Evolutionary conservation across 2,329 filamentous ascomycete species (phyloP), one percentile per base, ranked within the genome.

Genomic region (Epichloe hybrida): DNA sequence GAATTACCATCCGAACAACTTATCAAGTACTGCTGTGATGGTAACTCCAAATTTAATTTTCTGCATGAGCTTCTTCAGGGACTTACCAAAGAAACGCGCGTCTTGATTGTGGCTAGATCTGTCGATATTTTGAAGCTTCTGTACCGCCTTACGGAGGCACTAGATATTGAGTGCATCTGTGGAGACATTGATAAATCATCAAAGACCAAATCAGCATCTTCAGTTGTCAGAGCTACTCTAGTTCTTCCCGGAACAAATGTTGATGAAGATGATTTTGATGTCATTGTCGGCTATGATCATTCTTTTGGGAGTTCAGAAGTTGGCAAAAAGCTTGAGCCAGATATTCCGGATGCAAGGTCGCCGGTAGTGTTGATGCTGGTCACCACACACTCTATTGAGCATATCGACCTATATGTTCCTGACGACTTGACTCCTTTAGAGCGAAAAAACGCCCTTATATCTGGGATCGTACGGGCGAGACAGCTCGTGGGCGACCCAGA

Each of bases 1-100:
- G 55, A 57, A 3, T 53, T 77, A 50, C 61, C 69, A 2, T 58
- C 69, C 7, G 59, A 62, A 4, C 68, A 73, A 21, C 65, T 71
- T 49, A 72, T 73, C 56, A 80, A 73, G 58, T 76, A 79, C 55
- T 71, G 73, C 2, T 70, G 73, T 50, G 73, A 73, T 49, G 73
- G 76, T 9, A 83, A 80, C 61, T 66, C 76, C 50, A 84, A 84
- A 56, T 79, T 77, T 56, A 72, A 71, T 35, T 83, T 84, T 56
- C 57, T 82, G 5, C 73, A 70, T 43, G 77, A 81, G 54, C 65
- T 84, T 3, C 59, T 82, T 34, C 65, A 72, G 20, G 58, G 62
- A 8, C 59, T 81, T 11, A 61, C 65, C 15, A 61, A 65, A 12
- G 66, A 72, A 11, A 71, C 69, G 38, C 74, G 71, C 37, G 61